Percentiles rank a stretch among this genome's conserved stretches.
These are phyloP conservation scores for Cucumis melo DNA, from an alignment of 306 rosid species.

Conservation along the genomic window DNA sequence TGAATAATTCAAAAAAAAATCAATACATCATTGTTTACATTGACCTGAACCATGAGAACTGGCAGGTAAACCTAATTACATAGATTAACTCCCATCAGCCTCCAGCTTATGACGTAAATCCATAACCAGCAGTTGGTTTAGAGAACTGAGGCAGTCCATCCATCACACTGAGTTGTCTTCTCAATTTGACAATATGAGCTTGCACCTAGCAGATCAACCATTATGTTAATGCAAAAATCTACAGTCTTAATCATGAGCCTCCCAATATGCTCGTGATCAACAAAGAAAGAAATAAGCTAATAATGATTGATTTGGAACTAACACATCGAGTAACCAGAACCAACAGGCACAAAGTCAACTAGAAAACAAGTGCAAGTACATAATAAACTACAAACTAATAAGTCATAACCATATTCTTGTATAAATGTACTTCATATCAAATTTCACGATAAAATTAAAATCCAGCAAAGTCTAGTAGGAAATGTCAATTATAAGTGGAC, in stretches of 20 bases:
- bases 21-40: not conserved
- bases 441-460: not conserved
- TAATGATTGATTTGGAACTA: not conserved
- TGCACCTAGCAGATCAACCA: constrained; percentile 54
- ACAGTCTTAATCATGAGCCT: not conserved
- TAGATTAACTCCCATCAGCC: not conserved
- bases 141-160: constrained; percentile 66
- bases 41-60: not conserved
- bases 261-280: not conserved
- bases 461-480: not conserved
- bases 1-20: not conserved
- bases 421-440: not conserved
- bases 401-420: not conserved
- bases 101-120: constrained; percentile 7
- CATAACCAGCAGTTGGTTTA: constrained; percentile 60
- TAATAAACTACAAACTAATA: not conserved
- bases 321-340: not conserved
- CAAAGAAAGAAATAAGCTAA: not conserved
- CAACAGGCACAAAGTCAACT: not conserved
- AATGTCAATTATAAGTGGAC: not conserved
- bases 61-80: constrained; percentile 2
- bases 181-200: constrained; percentile 76
- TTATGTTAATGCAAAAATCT: constrained; percentile 2
- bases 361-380: not conserved
- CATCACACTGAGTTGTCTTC: constrained; percentile 66